Conservation (phyloP, 2,329 filamentous ascomycete genomes). For the Cladophialophora carrionii region DNA sequence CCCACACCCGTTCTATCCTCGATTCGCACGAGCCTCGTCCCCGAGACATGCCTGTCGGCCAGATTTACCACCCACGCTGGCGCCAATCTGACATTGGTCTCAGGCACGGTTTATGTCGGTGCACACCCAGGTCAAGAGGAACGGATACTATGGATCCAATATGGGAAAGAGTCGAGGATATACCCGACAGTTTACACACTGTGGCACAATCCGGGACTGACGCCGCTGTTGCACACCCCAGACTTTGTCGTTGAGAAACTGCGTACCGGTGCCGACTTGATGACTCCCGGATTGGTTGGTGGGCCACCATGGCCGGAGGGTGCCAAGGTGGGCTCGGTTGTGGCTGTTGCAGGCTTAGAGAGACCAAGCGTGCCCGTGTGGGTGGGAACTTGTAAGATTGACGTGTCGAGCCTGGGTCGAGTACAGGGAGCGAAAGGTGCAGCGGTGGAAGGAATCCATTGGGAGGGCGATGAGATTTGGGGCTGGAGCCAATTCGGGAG, state of each 20-base stretch:
- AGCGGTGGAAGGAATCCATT: conserved; percentile 68
- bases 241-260: conserved; percentile 64
- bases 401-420: conserved; percentile 58
- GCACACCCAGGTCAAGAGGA: conserved; percentile 60
- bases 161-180: conserved; percentile 56
- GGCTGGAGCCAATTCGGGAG: conserved; percentile 61
- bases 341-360: conserved; percentile 65
- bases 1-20: conserved; percentile 53
- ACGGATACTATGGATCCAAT: conserved; percentile 66
- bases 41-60: conserved; percentile 65
- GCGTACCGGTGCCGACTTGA: conserved; percentile 66
- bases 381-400: conserved; percentile 67
- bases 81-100: conserved; percentile 63
- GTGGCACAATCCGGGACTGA: conserved; percentile 64
- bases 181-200: conserved; percentile 65
- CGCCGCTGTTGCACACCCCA: conserved; percentile 67
- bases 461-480: conserved; percentile 72
- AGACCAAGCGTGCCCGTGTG: conserved; percentile 64
- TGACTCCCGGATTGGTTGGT: conserved; percentile 68
- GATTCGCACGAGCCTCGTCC: conserved; percentile 63
- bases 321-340: conserved; percentile 63
- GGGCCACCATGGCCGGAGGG: conserved; percentile 65
- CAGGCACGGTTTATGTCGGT: conserved; percentile 68
- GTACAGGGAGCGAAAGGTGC: conserved; percentile 66
- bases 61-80: conserved; percentile 68